Percentiles rank a stretch among this genome's conserved stretches.
These are phyloP conservation scores for Schizosaccharomyces versatilis DNA, from an alignment of 1,139 yeast species.

Conservation along the genomic window DNA sequence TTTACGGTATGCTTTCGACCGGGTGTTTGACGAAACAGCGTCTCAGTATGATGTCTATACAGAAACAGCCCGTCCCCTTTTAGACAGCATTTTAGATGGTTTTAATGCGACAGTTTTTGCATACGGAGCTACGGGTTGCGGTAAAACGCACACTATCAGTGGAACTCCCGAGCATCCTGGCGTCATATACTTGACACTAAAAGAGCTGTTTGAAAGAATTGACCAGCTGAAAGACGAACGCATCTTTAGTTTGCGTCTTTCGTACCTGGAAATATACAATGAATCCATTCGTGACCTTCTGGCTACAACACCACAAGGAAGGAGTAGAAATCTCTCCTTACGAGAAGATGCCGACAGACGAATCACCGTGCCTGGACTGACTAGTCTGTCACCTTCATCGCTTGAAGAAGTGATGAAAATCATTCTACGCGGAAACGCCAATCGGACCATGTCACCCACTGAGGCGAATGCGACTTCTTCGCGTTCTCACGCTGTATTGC, in stretches of 20 bases:
- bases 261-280: conserved; percentile 77
- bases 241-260: conserved; percentile 30
- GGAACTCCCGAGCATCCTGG: conserved; percentile 53
- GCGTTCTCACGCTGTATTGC: conserved; percentile 79
- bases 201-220: conserved; percentile 38
- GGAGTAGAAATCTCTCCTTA: conserved; percentile 22
- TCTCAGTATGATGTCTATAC: conserved; percentile 38
- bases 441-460: conserved; percentile 67
- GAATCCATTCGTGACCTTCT: conserved; percentile 64
- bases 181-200: conserved; percentile 51
- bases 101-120: conserved; percentile 86
- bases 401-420: conserved; percentile 34
- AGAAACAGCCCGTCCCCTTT: conserved; percentile 37
- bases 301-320: conserved; percentile 22
- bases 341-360: conserved; percentile 50
- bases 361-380: conserved; percentile 54
- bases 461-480: conserved; percentile 70
- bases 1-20: conserved; percentile 32
- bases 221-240: conserved; percentile 17
- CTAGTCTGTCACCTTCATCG: conserved; percentile 27
- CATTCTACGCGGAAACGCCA: conserved; percentile 47
- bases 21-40: conserved; percentile 32
- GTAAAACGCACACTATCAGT: conserved; percentile 80
- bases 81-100: conserved; percentile 50
- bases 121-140: conserved; percentile 95